Base-by-base conservation (phyloP, 805 yeast species). In the Wickerhamomyces alni region DNA sequence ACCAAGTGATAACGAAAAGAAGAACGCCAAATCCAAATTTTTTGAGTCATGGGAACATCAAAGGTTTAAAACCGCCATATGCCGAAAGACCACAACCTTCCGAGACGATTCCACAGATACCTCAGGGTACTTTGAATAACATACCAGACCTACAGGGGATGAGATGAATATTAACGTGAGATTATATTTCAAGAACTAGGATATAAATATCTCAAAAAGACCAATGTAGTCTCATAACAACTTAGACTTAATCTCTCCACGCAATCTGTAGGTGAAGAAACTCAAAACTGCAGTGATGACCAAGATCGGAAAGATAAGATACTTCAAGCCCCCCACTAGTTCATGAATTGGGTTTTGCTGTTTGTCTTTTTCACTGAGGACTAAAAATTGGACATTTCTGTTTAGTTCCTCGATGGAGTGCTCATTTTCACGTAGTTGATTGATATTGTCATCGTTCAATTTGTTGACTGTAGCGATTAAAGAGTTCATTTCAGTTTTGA, bases 241-340 rank as follows among this genome's bases (percentile, higher is more conserved):
- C 46, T 80, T 80, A 8, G 81, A 64, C 49, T 76, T 79, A 41
- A 80, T 76, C 46, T 80, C 85, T 46, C 67, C 75, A 61, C 83
- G 73, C 32, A 80, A 59, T 52, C 75, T 68, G 55, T 69, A 71
- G 17, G 77, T 68, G 44, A 74, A 63, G 27, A 70, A 56, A 16
- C 72, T 65, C 40, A 77, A 61, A 2, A 66, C 58, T 4, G 67
- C 45, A 21, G 52, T 43, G 5, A 49, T 39, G 7, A 54, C 15
- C 30, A 58, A 38, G 17, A 57, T 42, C 16, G 61, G 52, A 10
- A 57, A 31, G 15, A 59, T 46, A 21, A 59, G 40, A 15, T 43
- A 51, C 36, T 55, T 58, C 36, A 59, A 44, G 3, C 55, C 46
- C 12, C 45, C 38, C 26, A 57, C 44, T 10, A 56, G 24, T n/a